Evolutionary conservation across 2,329 filamentous ascomycete species (phyloP), one percentile per base, ranked within the genome.

Genomic region (Pseudogymnoascus sp.): DNA sequence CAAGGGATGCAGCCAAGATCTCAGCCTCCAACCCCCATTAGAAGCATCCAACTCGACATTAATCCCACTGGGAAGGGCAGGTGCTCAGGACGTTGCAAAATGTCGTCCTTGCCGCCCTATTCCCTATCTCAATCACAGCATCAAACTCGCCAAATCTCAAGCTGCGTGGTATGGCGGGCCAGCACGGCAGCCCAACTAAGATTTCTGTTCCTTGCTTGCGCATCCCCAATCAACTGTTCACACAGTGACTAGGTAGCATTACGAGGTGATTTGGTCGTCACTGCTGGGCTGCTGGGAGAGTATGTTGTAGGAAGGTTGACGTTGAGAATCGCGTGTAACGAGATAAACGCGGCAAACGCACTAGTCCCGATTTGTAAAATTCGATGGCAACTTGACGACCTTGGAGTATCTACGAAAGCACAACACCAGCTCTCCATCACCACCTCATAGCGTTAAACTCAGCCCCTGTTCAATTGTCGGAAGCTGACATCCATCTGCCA

Each of bases 121-220:
- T 61, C 61, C 17, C 21, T 17, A 60, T 36, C 26, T 57, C 21
- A 24, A 59, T 58, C 40, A 11, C 35, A 24, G 59, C 59, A 41
- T 50, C 39, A 15, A 26, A 59, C 35, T 4, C 26, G 15, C 13
- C 58, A 29, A 26, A 44, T 59, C 58, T 9, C 33, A 31, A n/a
- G 24, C 21, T 15, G 39, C 59, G 59, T 57, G 59, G 37, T 44
- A 35, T 35, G 31, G 59, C 24, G 8, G 3, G 26, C 3, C 36
- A 37, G 35, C 33, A 59, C 57, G 57, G 47, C 29, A 54, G 31
- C n/a, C 62, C 69, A 68, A 70, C 71, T 73, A 67, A 72, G 71
- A 73, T 73, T 64, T 73, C 71, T 73, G 71, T 73, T 73, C 71
- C 64, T 65, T 64, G 64, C 47, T 64, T 68, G 72, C 68, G 64